Conservation (phyloP, 352 stramenopile species). For the Elongisporangium undulatum region DNA sequence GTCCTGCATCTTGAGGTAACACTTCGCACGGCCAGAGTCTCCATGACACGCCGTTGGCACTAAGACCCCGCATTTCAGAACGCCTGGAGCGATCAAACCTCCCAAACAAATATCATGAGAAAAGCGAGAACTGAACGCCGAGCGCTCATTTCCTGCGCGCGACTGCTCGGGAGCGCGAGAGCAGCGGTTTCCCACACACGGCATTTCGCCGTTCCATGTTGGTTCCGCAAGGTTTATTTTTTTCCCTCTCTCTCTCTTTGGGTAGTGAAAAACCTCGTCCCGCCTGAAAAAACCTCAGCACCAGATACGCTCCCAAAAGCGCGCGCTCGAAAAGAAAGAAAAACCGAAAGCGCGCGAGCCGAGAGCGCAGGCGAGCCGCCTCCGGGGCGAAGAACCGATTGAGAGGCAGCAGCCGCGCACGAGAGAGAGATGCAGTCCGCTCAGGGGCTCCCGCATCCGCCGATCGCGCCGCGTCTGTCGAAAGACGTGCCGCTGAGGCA, state of each 20-base stretch:
- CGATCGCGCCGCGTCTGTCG: constrained; percentile 18
- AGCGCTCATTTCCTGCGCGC: too few species aligned
- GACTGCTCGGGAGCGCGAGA: too few species aligned
- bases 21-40: too few species aligned
- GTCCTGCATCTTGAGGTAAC: not conserved
- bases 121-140: too few species aligned
- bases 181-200: too few species aligned
- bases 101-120: too few species aligned
- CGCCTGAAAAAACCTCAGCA: constrained; percentile 20
- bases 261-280: constrained; percentile 17
- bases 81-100: too few species aligned
- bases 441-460: constrained; percentile 3
- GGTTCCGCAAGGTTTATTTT: not conserved
- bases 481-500: constrained; percentile 48
- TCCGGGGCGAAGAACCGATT: not conserved
- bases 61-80: not conserved
- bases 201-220: too few species aligned
- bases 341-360: constrained; percentile 6
- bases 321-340: constrained; percentile 5
- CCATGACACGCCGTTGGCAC: not conserved
- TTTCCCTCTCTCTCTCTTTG: too few species aligned
- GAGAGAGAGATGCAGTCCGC: constrained; percentile 15
- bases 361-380: not conserved
- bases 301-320: constrained; percentile 6
- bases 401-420: not conserved